Evolutionary conservation across 768 basidiomycete species (phyloP).

Genomic region (Pisolithus orientalis): DNA sequence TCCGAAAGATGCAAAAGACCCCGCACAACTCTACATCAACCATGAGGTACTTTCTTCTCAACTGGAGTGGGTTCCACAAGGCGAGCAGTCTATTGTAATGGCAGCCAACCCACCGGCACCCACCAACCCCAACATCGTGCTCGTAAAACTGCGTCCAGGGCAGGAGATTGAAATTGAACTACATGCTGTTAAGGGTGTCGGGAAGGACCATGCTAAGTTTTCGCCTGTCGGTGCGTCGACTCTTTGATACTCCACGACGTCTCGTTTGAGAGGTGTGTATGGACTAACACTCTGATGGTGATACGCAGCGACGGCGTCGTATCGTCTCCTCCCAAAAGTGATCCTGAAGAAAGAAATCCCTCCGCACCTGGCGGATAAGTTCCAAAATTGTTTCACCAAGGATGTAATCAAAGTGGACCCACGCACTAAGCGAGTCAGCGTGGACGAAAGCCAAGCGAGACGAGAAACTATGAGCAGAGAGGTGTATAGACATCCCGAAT

Average conservation of each 20-base stretch:
- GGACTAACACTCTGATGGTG: background rate
- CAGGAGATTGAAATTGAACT: slow-evolving; percentile 81
- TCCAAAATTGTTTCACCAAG: slow-evolving; percentile 81
- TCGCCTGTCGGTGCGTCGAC: slow-evolving; percentile 75
- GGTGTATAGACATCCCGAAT: slow-evolving; percentile 88
- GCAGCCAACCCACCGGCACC: slow-evolving; percentile 49
- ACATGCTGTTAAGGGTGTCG: slow-evolving; percentile 89
- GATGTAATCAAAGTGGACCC: slow-evolving; percentile 68
- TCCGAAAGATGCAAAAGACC: slow-evolving; percentile 46
- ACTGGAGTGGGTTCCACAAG: slow-evolving; percentile 73
- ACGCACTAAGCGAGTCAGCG: slow-evolving; percentile 50
- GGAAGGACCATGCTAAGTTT: slow-evolving; percentile 95
- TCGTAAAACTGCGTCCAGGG: slow-evolving; percentile 89
- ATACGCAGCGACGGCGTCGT: slow-evolving; percentile 81
- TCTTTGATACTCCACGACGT: background rate
- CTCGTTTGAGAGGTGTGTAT: background rate
- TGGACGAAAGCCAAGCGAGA: slow-evolving; percentile 60
- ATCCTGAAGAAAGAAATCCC: slow-evolving; percentile 65
- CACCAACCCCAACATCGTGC: slow-evolving; percentile 75
- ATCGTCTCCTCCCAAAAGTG: slow-evolving; percentile 86
- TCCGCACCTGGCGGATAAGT: slow-evolving; percentile 68
- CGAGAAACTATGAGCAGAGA: slow-evolving; percentile 90
- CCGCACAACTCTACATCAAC: slow-evolving; percentile 64
- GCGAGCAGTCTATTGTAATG: slow-evolving; percentile 68
- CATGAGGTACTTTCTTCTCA: slow-evolving; percentile 62